A percentile compares a stretch with the other conserved stretches of the same genome.
Conservation (phyloP, 306 rosid genomes). For the Cajanus cajan region DNA sequence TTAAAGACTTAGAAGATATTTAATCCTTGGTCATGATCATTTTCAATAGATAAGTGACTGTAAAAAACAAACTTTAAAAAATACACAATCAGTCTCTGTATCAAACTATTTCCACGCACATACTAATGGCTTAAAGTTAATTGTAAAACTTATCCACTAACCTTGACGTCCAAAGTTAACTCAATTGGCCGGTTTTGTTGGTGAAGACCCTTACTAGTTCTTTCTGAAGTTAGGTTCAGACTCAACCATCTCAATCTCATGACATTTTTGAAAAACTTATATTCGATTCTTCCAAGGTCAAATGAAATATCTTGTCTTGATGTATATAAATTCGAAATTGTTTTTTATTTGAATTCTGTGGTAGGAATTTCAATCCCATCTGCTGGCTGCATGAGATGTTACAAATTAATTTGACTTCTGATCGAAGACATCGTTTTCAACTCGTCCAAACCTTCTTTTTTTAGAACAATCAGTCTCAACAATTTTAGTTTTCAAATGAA, state of each 20-base stretch:
- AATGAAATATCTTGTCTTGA: slow-evolving; percentile 5
- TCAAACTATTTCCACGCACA: neutral
- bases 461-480: slow-evolving; percentile 18
- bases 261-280: neutral
- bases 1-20: no score
- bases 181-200: neutral
- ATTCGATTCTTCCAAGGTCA: slow-evolving; percentile 24
- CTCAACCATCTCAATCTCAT: slow-evolving; percentile 36
- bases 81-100: neutral
- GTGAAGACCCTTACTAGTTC: neutral
- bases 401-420: slow-evolving; percentile 11
- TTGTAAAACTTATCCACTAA: neutral
- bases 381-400: neutral
- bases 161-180: neutral
- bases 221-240: slow-evolving; percentile 43
- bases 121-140: slow-evolving; percentile 5
- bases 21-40: no score
- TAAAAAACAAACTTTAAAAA: neutral
- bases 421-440: slow-evolving; percentile 17
- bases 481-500: slow-evolving; percentile 22
- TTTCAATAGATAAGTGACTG: neutral
- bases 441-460: slow-evolving; percentile 8
- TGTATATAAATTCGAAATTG: slow-evolving; percentile 12
- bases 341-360: slow-evolving; percentile 3
- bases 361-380: neutral